A percentile compares a stretch with the other conserved stretches of the same genome.
These are phyloP conservation scores for Aspergillus piperis DNA, from an alignment of 2,329 filamentous ascomycete species.

Conservation along the genomic window DNA sequence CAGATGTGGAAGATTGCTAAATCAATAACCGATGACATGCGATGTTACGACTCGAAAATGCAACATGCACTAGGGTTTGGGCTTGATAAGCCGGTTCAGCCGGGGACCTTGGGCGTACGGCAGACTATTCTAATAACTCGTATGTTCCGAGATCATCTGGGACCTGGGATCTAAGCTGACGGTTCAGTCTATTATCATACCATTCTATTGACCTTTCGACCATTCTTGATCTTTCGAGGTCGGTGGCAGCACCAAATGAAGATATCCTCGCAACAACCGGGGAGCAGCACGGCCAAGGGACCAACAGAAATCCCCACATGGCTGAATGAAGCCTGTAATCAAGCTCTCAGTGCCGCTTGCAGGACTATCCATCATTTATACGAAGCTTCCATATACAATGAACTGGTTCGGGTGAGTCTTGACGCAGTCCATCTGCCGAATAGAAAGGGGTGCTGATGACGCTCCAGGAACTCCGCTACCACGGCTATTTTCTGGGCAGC, in stretches of 20 bases:
- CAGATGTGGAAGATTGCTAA: slow-evolving; percentile 41
- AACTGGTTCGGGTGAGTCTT: slow-evolving; percentile 41
- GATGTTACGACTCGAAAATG: slow-evolving; percentile 29
- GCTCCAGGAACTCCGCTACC: slow-evolving; percentile 46
- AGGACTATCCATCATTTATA: slow-evolving; percentile 45
- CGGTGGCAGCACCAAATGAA: slow-evolving; percentile 41
- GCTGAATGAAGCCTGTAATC: slow-evolving; percentile 49
- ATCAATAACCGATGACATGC: slow-evolving; percentile 36
- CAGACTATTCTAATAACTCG: slow-evolving; percentile 46
- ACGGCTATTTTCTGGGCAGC: slow-evolving; percentile 48
- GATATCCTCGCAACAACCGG: slow-evolving; percentile 12
- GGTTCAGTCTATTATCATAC: slow-evolving; percentile 48
- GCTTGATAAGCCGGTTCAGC: slow-evolving; percentile 39
- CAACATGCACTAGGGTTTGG: slow-evolving; percentile 34
- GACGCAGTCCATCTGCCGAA: no score
- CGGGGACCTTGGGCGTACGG: slow-evolving; percentile 42
- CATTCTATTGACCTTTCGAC: slow-evolving; percentile 46
- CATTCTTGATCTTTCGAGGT: slow-evolving; percentile 49
- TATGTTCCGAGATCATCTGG: slow-evolving; percentile 24
- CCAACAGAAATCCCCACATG: slow-evolving; percentile 36
- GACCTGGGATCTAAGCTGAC: background rate
- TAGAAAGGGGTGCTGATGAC: background rate
- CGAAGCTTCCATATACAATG: slow-evolving; percentile 44
- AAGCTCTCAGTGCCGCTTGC: slow-evolving; percentile 45
- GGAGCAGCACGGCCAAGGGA: slow-evolving; percentile 14